Evolutionary conservation across 306 rosid genomes (phyloP).

Genomic region (Amphicarpaea edgeworthii): DNA sequence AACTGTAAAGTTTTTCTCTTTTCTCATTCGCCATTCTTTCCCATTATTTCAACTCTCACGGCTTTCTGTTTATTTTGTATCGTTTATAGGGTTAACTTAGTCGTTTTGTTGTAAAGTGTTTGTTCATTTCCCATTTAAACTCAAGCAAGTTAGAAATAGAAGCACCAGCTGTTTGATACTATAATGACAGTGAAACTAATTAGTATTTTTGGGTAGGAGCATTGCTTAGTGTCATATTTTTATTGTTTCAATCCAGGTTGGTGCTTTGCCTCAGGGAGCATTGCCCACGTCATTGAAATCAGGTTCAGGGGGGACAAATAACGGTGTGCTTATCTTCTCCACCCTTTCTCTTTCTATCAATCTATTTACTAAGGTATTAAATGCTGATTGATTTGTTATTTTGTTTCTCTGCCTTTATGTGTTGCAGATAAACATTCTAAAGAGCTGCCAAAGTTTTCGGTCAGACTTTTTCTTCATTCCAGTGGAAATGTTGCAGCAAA

Average conservation of each 20-base stretch:
- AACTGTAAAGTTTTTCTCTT: slow-evolving; percentile 50
- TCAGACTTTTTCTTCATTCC: slow-evolving; percentile 81
- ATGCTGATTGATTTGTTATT: slow-evolving; percentile 10
- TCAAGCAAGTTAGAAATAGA: background rate
- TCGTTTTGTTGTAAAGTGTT: background rate
- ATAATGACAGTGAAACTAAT: background rate
- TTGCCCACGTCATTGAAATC: slow-evolving; percentile 53
- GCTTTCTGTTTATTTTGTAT: background rate
- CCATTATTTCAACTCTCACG: background rate
- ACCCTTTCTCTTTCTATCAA: background rate
- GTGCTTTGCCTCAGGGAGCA: slow-evolving; percentile 42
- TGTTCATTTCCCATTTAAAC: slow-evolving; percentile 14
- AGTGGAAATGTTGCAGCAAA: slow-evolving; percentile 80
- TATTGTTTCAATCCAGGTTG: slow-evolving; percentile 53
- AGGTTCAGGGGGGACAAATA: slow-evolving; percentile 53
- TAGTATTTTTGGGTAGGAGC: background rate
- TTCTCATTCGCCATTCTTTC: slow-evolving; percentile 12
- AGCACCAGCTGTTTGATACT: slow-evolving; percentile 16
- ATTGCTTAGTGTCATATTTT: slow-evolving; percentile 18
- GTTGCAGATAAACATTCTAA: slow-evolving; percentile 55
- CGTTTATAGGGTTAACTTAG: background rate
- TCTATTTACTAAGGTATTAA: background rate
- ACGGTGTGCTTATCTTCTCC: slow-evolving; percentile 49
- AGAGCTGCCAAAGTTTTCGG: slow-evolving; percentile 62
- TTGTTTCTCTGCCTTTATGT: slow-evolving; percentile 38